phyloP scores from a whole-genome alignment of 1,284 basidiomycete species.

The Vanrija pseudolonga region DNA sequence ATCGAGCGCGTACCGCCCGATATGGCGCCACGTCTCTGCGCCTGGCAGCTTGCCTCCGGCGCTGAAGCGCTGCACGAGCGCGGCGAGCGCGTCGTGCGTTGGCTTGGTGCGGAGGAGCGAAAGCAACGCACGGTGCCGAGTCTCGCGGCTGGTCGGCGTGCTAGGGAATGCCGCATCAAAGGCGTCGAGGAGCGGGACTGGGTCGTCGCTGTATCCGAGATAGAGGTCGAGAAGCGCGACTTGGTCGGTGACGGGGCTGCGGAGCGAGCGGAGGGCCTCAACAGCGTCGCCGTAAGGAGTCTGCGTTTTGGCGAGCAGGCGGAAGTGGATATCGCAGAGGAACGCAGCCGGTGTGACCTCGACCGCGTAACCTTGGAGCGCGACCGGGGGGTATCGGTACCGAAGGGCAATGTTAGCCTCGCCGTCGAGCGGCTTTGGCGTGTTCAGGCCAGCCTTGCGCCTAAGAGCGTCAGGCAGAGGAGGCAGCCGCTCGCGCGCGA shows the following conservation, averaged over 20 bases:
- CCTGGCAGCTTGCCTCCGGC: slow-evolving; percentile 14
- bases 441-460: no score
- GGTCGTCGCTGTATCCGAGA: neutral
- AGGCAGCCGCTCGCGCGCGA: neutral
- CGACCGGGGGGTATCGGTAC: neutral
- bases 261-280: neutral
- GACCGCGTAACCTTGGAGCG: neutral
- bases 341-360: neutral
- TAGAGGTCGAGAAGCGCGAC: neutral
- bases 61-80: slow-evolving; percentile 4
- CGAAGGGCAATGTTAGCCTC: neutral
- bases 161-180: neutral
- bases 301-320: neutral
- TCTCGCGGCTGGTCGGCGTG: slow-evolving; percentile 7
- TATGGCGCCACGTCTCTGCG: slow-evolving; percentile 26
- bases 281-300: neutral
- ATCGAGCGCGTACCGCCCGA: slow-evolving; percentile 13
- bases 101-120: slow-evolving; percentile 8
- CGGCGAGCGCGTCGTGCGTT: neutral
- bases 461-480: neutral
- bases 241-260: neutral
- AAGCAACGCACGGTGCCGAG: slow-evolving; percentile 16
- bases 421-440: neutral
- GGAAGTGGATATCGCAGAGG: slow-evolving; percentile 7
- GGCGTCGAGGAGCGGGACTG: neutral